Percentiles rank a stretch among this genome's conserved stretches.
phyloP scores from a whole-genome alignment of 306 rosid species.

The Spatholobus suberectus region DNA sequence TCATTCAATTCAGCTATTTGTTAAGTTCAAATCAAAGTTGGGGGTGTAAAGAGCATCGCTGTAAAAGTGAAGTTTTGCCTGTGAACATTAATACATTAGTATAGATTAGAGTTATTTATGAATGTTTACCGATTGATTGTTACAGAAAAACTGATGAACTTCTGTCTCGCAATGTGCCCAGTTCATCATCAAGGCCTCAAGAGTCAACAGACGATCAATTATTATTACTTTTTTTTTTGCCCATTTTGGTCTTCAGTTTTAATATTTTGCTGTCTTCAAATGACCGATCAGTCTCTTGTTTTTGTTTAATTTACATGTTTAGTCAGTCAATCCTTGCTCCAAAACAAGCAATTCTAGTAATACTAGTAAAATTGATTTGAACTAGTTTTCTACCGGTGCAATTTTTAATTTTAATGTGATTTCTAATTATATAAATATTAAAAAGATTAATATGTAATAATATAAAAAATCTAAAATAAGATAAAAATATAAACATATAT shows the following conservation, averaged over 20 bases:
- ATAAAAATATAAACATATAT: no score
- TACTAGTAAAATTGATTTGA: no score
- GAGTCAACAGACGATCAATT: neutral
- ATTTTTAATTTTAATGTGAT: no score
- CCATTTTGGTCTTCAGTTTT: neutral
- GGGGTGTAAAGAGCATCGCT: neutral
- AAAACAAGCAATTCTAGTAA: no score
- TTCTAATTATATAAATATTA: no score
- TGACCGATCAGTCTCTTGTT: neutral
- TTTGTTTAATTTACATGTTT: neutral
- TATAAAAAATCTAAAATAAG: no score
- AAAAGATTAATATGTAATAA: no score
- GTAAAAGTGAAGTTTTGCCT: conserved; percentile 26
- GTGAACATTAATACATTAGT: conserved; percentile 17
- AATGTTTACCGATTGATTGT: neutral
- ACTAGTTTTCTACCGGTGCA: no score
- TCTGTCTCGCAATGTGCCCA: neutral
- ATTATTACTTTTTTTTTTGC: neutral
- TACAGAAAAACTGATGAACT: neutral
- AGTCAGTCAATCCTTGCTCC: neutral
- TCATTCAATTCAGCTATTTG: conserved; percentile 10
- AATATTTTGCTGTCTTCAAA: neutral
- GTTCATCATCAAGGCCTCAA: neutral
- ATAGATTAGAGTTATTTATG: neutral
- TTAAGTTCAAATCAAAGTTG: neutral